A percentile compares a stretch with the other conserved stretches of the same genome.
These are phyloP conservation scores for Mrakia frigida DNA, from an alignment of 768 basidiomycete genomes.

Conservation along the genomic window DNA sequence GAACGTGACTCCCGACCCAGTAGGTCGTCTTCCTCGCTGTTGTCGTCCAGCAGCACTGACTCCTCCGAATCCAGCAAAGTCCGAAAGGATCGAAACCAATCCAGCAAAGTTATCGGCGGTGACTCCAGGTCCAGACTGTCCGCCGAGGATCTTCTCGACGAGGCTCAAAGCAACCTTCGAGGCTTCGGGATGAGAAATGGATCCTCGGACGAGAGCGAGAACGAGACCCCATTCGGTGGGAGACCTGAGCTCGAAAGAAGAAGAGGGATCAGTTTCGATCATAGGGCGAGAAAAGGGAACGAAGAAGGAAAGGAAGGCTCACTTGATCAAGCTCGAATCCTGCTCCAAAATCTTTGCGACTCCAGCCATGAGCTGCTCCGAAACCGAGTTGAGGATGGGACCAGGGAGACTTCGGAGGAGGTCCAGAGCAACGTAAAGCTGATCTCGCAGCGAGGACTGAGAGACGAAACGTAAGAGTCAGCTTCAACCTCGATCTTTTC, in stretches of 20 bases:
- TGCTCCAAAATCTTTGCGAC: slow-evolving; percentile 72
- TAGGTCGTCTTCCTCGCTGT: not conserved
- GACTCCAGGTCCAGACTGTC: slow-evolving; percentile 49
- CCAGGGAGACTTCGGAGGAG: slow-evolving; percentile 74
- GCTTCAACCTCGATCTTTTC: not conserved
- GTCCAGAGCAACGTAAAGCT: slow-evolving; percentile 90
- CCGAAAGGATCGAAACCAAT: slow-evolving; percentile 72
- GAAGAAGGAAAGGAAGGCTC: slow-evolving; percentile 14
- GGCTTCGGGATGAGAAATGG: slow-evolving; percentile 79
- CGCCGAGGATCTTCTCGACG: slow-evolving; percentile 58
- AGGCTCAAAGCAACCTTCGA: slow-evolving; percentile 77
- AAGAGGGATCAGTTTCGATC: not conserved
- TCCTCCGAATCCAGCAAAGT: slow-evolving; percentile 59
- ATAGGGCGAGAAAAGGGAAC: not conserved
- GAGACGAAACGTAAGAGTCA: not conserved
- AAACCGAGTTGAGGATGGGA: slow-evolving; percentile 70
- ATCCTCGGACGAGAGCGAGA: slow-evolving; percentile 78
- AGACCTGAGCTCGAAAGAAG: slow-evolving; percentile 51
- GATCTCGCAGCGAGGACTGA: slow-evolving; percentile 78
- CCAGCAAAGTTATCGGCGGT: slow-evolving; percentile 74
- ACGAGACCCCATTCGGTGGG: slow-evolving; percentile 95
- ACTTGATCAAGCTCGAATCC: slow-evolving; percentile 68
- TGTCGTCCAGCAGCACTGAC: slow-evolving; percentile 10
- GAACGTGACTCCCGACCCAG: not conserved
- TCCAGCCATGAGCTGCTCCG: slow-evolving; percentile 83